phyloP scores from a whole-genome alignment of 2,329 filamentous ascomycete species.

The Aspergillus caelatus region DNA sequence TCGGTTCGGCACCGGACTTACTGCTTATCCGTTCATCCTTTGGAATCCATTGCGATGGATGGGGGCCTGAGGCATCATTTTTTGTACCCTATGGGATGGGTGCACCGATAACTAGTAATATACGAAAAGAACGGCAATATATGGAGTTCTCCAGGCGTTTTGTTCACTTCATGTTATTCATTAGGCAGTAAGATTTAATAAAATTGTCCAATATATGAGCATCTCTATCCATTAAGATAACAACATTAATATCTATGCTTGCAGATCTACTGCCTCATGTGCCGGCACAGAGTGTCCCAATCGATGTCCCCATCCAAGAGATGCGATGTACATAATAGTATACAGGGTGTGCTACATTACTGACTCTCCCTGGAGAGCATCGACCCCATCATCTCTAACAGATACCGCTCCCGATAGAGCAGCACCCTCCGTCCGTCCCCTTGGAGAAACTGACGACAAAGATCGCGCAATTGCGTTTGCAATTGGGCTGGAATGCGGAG shows the following conservation, averaged over 20 bases:
- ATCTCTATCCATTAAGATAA: not conserved
- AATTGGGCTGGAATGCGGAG: not conserved
- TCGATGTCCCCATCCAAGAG: not conserved
- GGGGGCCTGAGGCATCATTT: no score
- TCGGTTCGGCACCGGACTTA: no score
- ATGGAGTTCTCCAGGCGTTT: no score
- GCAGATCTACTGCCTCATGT: conserved; percentile 5
- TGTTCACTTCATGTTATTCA: no score
- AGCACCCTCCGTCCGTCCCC: conserved; percentile 13
- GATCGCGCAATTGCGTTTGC: conserved; percentile 7
- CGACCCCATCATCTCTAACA: conserved; percentile 20
- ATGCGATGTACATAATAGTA: not conserved
- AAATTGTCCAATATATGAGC: not conserved
- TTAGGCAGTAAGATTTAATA: no score
- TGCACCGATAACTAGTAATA: no score
- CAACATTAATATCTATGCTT: conserved; percentile 5
- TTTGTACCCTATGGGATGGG: no score
- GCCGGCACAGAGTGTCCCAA: conserved; percentile 9
- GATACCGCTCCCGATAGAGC: conserved; percentile 17
- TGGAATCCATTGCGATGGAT: no score
- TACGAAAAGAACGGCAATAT: no score
- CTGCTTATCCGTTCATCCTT: no score
- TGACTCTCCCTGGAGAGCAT: not conserved
- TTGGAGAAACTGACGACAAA: conserved; percentile 12
- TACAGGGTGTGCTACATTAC: not conserved